Base-by-base conservation (phyloP, 169 alveolate genomes). In the Theileria equi region DNA sequence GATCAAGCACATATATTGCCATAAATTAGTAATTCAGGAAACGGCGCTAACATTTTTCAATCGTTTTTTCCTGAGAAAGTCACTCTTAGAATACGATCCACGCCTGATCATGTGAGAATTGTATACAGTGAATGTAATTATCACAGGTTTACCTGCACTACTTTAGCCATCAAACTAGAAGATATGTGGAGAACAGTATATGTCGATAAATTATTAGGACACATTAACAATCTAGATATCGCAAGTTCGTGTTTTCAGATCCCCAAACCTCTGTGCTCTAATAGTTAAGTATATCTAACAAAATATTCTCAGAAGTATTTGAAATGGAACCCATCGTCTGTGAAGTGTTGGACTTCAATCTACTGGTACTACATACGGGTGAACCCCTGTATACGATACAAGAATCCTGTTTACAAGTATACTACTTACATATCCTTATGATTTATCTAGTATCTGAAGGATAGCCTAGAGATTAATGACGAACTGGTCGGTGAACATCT, bases 281-380 rank as follows among this genome's bases (percentile, higher is more conserved):
- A 25, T 5, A 16, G 52, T 10, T 31, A 1, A 23, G 31, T 2
- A 4, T 5, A 4, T 25, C 32, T 44, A 29, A 21, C 3, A 21
- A 54, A 55, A 23, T 26, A 44, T 25, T 5, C n/a, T 11, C 53
- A 77, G 86, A 49, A 5, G 86, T 77, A 47, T 77, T 77, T 38
- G 86, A 57, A n/a, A 48, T 66, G 70, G 86, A 77, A 31, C 29
- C 79, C 5, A 67, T 57, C 17, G 86, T 77, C 1, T 77, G 86
- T 36, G 86, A 77, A 31, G 86, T 64, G 10, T 31, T 77, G 36
- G 50, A 67, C 17, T 77, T 77, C 38, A 66, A 65, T 53, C 41
- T 77, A 10, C 29, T 66, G 52, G 59, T 77, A 3, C 35, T 77
- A 43, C 86, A 77, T 40, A 59, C 81, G n/a, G n/a, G 50, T 0